phyloP scores from a whole-genome alignment of 352 stramenopile genomes.

The Phytophthora vignae region DNA sequence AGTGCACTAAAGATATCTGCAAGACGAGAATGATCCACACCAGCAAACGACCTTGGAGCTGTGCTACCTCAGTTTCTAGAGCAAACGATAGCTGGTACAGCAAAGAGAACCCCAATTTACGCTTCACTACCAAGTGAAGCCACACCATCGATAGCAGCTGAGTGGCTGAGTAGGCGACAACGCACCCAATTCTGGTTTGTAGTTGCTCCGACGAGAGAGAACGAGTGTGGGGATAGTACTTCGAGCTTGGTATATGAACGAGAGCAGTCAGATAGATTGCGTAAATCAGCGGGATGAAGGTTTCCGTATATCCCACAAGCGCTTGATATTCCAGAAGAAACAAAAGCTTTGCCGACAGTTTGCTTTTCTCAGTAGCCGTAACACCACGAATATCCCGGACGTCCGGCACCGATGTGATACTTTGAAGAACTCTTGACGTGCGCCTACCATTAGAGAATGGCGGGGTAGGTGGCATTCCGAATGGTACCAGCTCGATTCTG shows the following conservation, averaged over 20 bases:
- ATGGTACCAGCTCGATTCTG: background rate
- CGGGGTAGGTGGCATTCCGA: background rate
- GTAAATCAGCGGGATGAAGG: constrained; percentile 1
- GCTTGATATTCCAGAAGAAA: constrained; percentile 9
- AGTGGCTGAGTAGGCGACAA: background rate
- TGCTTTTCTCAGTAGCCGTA: background rate
- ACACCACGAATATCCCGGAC: background rate
- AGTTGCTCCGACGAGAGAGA: background rate
- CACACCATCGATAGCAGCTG: background rate
- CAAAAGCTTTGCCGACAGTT: background rate
- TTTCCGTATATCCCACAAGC: constrained; percentile 7
- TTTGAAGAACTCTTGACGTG: background rate
- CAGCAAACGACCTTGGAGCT: constrained; percentile 4
- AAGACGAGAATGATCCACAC: constrained; percentile 1
- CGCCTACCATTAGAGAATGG: background rate
- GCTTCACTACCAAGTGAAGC: constrained; percentile 5
- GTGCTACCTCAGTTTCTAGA: background rate
- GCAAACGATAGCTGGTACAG: constrained; percentile 5
- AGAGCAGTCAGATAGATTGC: constrained; percentile 1
- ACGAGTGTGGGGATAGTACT: constrained; percentile 3
- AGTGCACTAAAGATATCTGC: constrained; percentile 5
- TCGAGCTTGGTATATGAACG: background rate
- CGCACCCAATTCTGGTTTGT: background rate
- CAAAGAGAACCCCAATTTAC: constrained; percentile 8
- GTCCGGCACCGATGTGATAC: background rate